These are phyloP conservation scores for Pelargonium citronellum DNA, from an alignment of 441 rosid genomes.

Conservation along the genomic window DNA sequence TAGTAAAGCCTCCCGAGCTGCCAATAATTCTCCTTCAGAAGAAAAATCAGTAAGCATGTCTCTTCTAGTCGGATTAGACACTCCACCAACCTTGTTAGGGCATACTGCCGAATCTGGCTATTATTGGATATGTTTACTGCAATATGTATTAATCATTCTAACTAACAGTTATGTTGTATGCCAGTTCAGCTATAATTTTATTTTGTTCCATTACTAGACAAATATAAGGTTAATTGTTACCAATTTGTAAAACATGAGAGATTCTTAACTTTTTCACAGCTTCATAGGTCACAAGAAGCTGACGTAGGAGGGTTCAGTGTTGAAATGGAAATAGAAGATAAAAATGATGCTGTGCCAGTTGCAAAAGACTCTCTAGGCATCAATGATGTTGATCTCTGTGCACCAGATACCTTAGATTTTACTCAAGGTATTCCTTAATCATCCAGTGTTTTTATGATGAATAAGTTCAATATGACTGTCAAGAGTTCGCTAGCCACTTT, in stretches of 20 bases:
- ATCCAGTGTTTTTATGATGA: slow-evolving; percentile 13
- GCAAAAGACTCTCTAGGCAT: slow-evolving; percentile 28
- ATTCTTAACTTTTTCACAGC: slow-evolving; percentile 48
- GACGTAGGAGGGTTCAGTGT: slow-evolving; percentile 20
- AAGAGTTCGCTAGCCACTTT: slow-evolving; percentile 10
- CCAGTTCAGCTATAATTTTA: slow-evolving; percentile 11
- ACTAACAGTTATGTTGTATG: slow-evolving; percentile 6
- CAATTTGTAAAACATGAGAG: slow-evolving; percentile 23
- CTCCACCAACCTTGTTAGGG: neutral
- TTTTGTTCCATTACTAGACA: neutral
- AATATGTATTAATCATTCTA: slow-evolving; percentile 6
- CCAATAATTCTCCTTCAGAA: slow-evolving; percentile 22
- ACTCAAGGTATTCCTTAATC: slow-evolving; percentile 43
- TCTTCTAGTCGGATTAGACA: neutral
- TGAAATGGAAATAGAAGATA: slow-evolving; percentile 25
- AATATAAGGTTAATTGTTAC: slow-evolving; percentile 14
- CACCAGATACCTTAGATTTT: slow-evolving; percentile 54
- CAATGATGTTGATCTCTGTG: slow-evolving; percentile 39
- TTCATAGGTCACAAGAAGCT: slow-evolving; percentile 44
- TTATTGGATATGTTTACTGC: neutral
- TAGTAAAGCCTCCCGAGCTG: slow-evolving; percentile 20
- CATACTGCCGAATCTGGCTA: neutral
- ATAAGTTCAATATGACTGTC: slow-evolving; percentile 8
- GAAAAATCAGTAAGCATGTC: slow-evolving; percentile 32
- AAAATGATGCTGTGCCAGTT: slow-evolving; percentile 26